These are phyloP conservation scores for Acer campestre DNA, from an alignment of 345 rosid genomes.

Conservation along the genomic window DNA sequence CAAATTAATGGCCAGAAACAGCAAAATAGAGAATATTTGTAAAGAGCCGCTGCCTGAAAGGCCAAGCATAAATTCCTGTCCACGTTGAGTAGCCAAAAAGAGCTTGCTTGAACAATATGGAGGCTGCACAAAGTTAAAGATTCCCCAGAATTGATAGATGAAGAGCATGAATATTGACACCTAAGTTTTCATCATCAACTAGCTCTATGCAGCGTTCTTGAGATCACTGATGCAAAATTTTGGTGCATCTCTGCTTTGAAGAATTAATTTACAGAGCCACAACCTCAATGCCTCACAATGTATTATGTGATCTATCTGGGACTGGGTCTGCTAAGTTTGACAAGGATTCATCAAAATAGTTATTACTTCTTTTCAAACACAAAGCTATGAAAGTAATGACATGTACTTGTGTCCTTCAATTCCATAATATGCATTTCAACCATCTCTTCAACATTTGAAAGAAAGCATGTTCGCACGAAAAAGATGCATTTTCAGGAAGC, in stretches of 20 bases:
- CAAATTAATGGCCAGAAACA: conserved; percentile 2
- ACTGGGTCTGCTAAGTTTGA: not conserved
- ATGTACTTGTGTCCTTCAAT: too few relatives aligned
- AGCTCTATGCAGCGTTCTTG: too few relatives aligned
- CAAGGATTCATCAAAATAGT: too few relatives aligned
- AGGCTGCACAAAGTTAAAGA: conserved; percentile 3
- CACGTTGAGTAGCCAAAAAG: not conserved
- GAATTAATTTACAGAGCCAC: not conserved
- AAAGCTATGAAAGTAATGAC: too few relatives aligned
- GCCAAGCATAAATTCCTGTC: conserved; percentile 3
- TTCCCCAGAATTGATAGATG: not conserved
- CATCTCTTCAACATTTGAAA: not conserved
- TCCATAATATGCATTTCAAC: not conserved
- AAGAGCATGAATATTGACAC: too few relatives aligned
- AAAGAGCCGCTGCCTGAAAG: not conserved
- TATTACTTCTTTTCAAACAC: too few relatives aligned
- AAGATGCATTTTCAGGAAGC: not conserved
- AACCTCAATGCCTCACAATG: not conserved
- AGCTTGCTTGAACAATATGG: not conserved
- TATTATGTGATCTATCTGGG: not conserved
- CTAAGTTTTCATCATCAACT: too few relatives aligned
- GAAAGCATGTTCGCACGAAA: not conserved
- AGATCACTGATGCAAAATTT: not conserved
- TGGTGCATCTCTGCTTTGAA: not conserved
- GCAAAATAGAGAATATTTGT: not conserved